Evolutionary conservation across 495 filamentous ascomycete species (phyloP), one percentile per base, ranked within the genome.

Genomic region (Pseudoneurospora amorphoporcata): DNA sequence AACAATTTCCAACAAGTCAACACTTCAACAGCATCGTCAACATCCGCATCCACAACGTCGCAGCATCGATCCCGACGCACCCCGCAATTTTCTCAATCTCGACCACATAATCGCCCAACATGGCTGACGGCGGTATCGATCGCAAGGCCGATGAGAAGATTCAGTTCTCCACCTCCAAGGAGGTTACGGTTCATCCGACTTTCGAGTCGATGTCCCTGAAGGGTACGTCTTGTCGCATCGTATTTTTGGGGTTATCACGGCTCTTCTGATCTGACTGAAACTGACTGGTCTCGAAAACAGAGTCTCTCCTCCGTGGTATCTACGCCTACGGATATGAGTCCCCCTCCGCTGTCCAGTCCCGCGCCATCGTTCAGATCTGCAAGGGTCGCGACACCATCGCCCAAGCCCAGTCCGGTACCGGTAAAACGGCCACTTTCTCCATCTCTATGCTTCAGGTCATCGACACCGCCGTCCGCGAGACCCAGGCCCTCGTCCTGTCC

Each of bases 261-360:
- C 5, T 29, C 47, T 58, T 19, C 12, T 7, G 47, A 32, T 29
- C 5, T 29, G 47, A 12, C 47, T 29, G 41, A 53, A 68, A 47
- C 19, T 68, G 14, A 72, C 58, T 17, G 47, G 70, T 39, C 45
- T 43, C 47, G 19, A 4, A 32, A 42, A 73, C 71, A 87, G 93
- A 98, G 81, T 96, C 93, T 79, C 90, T 99, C 37, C 90, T 98
- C 73, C 94, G 95, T 72, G 95, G 95, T 77, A 94, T 99, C 81
- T 99, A 99, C 80, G 95, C 95, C 19, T 99, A 99, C 76, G 95
- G 95, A 69, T 99, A 97, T 81, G 95, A 99, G 79, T 97, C 94
- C 0, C 95, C 95, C 1, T 99, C 95, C 5, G 95, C 95, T 5
- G 94, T 99, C 19, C 95, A 99, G 83, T 97, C 94, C 61, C 91